Conservation (phyloP, 257 asterid species). For the Nemophila menziesii region DNA sequence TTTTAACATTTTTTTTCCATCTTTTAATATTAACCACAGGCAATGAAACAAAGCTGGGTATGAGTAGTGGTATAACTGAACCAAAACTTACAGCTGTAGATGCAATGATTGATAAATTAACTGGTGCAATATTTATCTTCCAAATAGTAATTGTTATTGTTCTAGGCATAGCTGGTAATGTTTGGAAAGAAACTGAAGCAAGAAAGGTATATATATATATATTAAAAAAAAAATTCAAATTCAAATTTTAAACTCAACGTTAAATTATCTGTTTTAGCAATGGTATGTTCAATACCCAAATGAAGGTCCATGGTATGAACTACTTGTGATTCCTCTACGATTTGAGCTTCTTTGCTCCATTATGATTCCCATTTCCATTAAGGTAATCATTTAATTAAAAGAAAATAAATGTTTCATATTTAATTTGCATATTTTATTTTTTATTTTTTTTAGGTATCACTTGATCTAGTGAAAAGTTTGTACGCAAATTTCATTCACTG, state of each 20-base stretch:
- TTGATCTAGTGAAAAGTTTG: slow-evolving; percentile 91
- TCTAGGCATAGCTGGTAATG: slow-evolving; percentile 92
- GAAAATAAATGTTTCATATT: not conserved
- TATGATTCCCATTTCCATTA: slow-evolving; percentile 97
- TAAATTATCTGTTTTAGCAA: slow-evolving; percentile 45
- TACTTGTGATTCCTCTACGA: slow-evolving; percentile 91
- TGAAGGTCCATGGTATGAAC: slow-evolving; percentile 98
- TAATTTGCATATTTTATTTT: not conserved
- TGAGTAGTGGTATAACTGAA: slow-evolving; percentile 96
- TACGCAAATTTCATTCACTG: slow-evolving; percentile 95
- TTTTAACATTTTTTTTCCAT: slow-evolving; percentile 4
- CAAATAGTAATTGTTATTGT: slow-evolving; percentile 96
- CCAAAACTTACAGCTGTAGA: slow-evolving; percentile 98
- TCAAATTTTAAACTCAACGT: not conserved
- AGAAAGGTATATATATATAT: slow-evolving; percentile 71
- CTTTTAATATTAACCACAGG: slow-evolving; percentile 36
- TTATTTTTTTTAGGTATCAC: slow-evolving; percentile 49
- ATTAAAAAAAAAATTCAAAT: too few species aligned
- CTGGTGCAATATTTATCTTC: slow-evolving; percentile 94
- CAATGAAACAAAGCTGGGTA: slow-evolving; percentile 96
- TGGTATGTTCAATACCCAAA: slow-evolving; percentile 93
- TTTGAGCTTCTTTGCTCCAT: slow-evolving; percentile 98
- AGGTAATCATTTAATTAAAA: slow-evolving; percentile 38
- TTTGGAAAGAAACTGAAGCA: slow-evolving; percentile 98
- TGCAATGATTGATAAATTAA: slow-evolving; percentile 98